Evolutionary conservation across 1,284 basidiomycete genomes (phyloP).

Genomic region (Earliella scabrosa): DNA sequence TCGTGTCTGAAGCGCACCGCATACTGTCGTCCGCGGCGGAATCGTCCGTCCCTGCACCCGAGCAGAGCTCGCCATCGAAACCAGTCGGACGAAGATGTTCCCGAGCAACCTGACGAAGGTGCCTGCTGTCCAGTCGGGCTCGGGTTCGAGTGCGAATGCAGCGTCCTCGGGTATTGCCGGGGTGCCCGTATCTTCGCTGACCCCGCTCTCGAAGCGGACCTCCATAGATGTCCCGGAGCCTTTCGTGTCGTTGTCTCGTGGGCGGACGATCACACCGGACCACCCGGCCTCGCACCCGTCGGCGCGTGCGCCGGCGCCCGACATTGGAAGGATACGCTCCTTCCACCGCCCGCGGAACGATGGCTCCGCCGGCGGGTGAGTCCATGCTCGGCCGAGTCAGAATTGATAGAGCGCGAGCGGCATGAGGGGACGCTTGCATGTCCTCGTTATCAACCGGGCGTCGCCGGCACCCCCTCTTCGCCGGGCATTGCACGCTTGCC

Average conservation of each 20-base stretch:
- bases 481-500: too few relatives aligned
- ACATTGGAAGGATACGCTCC: constrained; percentile 49
- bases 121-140: constrained; percentile 47
- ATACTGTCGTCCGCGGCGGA: constrained; percentile 15
- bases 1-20: too few relatives aligned
- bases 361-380: too few relatives aligned
- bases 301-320: constrained; percentile 26
- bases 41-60: neutral
- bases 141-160: too few relatives aligned
- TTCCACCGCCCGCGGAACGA: constrained; percentile 50
- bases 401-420: too few relatives aligned
- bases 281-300: constrained; percentile 13
- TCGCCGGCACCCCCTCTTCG: too few relatives aligned
- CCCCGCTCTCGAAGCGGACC: constrained; percentile 20
- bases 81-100: constrained; percentile 44
- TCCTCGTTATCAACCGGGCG: too few relatives aligned
- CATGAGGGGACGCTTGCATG: too few relatives aligned
- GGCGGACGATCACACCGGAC: constrained; percentile 13
- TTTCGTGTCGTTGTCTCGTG: constrained; percentile 9
- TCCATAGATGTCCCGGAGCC: constrained; percentile 21
- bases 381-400: too few relatives aligned
- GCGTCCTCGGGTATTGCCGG: too few relatives aligned
- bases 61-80: constrained; percentile 38
- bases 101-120: constrained; percentile 52
- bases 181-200: constrained; percentile 25